phyloP scores from a whole-genome alignment of 2,329 filamentous ascomycete species.

The Lasiodiplodia sp. region DNA sequence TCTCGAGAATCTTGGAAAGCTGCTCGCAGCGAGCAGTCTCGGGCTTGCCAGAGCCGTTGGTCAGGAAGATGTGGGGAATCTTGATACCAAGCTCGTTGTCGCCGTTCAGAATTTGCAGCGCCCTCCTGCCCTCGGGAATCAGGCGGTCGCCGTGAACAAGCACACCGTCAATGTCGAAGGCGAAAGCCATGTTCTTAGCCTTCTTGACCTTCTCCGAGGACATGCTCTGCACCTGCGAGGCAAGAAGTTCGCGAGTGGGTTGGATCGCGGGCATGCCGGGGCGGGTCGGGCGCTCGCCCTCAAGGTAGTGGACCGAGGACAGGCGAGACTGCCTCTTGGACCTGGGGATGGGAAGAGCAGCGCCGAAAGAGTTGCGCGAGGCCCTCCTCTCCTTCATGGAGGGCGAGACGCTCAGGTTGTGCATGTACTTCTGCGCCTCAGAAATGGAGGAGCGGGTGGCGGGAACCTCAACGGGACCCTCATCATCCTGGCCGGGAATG shows the following conservation, averaged over 20 bases:
- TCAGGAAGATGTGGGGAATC: conserved; percentile 77
- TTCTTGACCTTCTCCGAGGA: conserved; percentile 69
- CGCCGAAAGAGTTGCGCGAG: conserved; percentile 79
- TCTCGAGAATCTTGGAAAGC: conserved; percentile 70
- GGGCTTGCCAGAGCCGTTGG: conserved; percentile 76
- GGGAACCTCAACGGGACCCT: conserved; percentile 66
- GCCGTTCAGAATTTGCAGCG: conserved; percentile 74
- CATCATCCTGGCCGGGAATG: conserved; percentile 54
- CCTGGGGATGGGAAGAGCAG: conserved; percentile 74
- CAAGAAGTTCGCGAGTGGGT: conserved; percentile 71
- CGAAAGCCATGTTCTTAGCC: conserved; percentile 83
- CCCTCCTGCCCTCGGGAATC: conserved; percentile 71
- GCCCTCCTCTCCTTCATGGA: conserved; percentile 72
- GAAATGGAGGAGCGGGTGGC: conserved; percentile 72
- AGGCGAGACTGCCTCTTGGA: conserved; percentile 73
- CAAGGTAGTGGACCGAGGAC: conserved; percentile 64
- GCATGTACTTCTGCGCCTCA: conserved; percentile 74
- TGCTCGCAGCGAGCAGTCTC: conserved; percentile 71
- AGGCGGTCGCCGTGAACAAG: conserved; percentile 75
- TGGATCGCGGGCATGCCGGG: conserved; percentile 67
- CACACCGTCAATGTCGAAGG: conserved; percentile 80
- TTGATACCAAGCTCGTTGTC: conserved; percentile 81
- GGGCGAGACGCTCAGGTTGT: conserved; percentile 72
- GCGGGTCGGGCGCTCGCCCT: conserved; percentile 54
- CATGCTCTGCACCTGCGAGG: conserved; percentile 73